These are phyloP conservation scores for Pseudozyma flocculosa DNA, from an alignment of 1,284 basidiomycete genomes.

Conservation along the genomic window DNA sequence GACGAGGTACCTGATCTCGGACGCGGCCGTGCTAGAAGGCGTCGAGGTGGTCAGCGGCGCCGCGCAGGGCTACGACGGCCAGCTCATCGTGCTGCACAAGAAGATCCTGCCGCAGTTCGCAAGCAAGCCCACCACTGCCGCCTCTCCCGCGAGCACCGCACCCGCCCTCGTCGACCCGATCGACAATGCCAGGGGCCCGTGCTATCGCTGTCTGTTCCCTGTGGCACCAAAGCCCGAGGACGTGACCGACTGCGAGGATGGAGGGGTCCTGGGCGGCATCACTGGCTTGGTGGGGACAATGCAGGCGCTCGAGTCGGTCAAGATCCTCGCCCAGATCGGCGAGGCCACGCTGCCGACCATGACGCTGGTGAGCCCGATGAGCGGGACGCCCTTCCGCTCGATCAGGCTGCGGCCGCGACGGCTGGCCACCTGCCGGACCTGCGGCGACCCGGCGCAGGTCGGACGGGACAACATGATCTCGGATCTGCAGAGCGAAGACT, in stretches of 20 bases:
- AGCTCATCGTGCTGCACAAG: conserved; percentile 63
- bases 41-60: conserved; percentile 88
- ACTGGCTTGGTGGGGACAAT: conserved; percentile 87
- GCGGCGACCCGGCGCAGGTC: conserved; percentile 40
- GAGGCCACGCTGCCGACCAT: conserved; percentile 63
- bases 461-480: conserved; percentile 18
- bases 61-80: conserved; percentile 87
- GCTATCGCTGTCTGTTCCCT: conserved; percentile 93
- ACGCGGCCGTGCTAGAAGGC: conserved; percentile 72
- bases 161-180: too few relatives aligned
- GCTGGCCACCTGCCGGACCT: conserved; percentile 37
- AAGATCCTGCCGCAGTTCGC: conserved; percentile 21
- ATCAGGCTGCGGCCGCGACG: conserved; percentile 69
- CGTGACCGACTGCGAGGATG: conserved; percentile 74
- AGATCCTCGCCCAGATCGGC: conserved; percentile 58
- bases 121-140: not conserved
- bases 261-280: conserved; percentile 84
- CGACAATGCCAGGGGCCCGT: conserved; percentile 67
- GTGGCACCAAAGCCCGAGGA: conserved; percentile 48
- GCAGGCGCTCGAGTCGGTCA: conserved; percentile 87
- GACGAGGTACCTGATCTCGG: conserved; percentile 91
- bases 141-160: too few relatives aligned
- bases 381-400: conserved; percentile 72
- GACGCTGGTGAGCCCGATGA: conserved; percentile 73
- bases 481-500: conserved; percentile 45